Evolutionary conservation across 768 basidiomycete species (phyloP).

Genomic region (Mycena rebaudengoi): DNA sequence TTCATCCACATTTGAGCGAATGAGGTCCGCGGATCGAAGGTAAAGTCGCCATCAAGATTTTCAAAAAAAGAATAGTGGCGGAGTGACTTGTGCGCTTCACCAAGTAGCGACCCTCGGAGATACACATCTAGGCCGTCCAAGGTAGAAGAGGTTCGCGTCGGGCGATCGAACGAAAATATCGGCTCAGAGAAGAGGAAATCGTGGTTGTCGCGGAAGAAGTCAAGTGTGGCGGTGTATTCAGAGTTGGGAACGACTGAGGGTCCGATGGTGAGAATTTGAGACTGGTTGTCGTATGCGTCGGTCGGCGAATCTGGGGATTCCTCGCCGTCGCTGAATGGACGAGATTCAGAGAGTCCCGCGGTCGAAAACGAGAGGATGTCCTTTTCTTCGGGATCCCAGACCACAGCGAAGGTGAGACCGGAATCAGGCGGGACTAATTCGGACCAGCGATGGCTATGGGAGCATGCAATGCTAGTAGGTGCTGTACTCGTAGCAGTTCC

Average conservation of each 20-base stretch:
- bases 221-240: slow-evolving; percentile 33
- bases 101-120: slow-evolving; percentile 40
- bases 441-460: slow-evolving; percentile 56
- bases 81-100: slow-evolving; percentile 34
- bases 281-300: slow-evolving; percentile 36
- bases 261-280: slow-evolving; percentile 36
- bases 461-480: slow-evolving; percentile 20
- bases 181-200: slow-evolving; percentile 25
- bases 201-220: slow-evolving; percentile 39
- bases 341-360: slow-evolving; percentile 49
- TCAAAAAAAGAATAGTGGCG: slow-evolving; percentile 39
- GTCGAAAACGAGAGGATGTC: slow-evolving; percentile 67
- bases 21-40: slow-evolving; percentile 23
- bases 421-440: slow-evolving; percentile 63
- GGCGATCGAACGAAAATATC: slow-evolving; percentile 9
- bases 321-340: slow-evolving; percentile 1
- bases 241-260: slow-evolving; percentile 29
- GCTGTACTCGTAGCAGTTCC: slow-evolving; percentile 12
- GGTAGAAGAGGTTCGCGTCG: slow-evolving; percentile 43
- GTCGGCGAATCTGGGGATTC: slow-evolving; percentile 29
- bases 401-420: slow-evolving; percentile 65
- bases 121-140: slow-evolving; percentile 49
- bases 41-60: slow-evolving; percentile 19
- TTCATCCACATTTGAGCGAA: slow-evolving; percentile 18
- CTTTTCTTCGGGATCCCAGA: slow-evolving; percentile 63